Base-by-base conservation (phyloP, 2,329 filamentous ascomycete species). In the Berkeleyomyces rouxiae region DNA sequence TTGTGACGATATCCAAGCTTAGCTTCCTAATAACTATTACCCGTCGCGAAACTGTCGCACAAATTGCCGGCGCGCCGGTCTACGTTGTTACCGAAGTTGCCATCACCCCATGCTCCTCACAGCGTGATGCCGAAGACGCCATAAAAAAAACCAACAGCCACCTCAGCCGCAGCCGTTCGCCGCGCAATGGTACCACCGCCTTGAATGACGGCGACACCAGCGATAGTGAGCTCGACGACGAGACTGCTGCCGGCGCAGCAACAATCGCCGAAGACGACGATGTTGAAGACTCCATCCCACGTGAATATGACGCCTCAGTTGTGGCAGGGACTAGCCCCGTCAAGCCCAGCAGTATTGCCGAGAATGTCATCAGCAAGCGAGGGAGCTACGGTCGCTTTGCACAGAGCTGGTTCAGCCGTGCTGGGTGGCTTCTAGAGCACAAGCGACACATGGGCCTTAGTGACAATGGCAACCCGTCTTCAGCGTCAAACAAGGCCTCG, bases 351-450 rank as follows among this genome's bases (percentile, higher is more conserved):
- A 90, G 85, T 67, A 84, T 96, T 64, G 90, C 87, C 0, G 85
- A 95, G 72, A 88, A 97, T 74, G 91, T 97, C 1, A 92, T 96
- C 61, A 82, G 84, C 44, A 85, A 83, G 63, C 86, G 84, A 68
- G 90, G 91, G 0, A 85, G 84, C 66, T 97, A 96, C 72, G 92
- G 91, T 3, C 80, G 88, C 44, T 96, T 97, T 71, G 89, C 92
- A 0, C 83, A 90, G 66, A 84, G 86, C 65, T 99, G 93, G 93
- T 93, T 97, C 70, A 93, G 89, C 51, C 84, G 82, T 66, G 86
- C 84, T 65, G 90, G 88, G 0, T 92, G 90, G 87, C 85, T 84
- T 61, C 76, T 84, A 65, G 86, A 88, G 65, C 84, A 84, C 67
- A 82, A 84, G 68, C 79, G 85, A 36, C 81, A 81, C 58, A 80